These are phyloP conservation scores for Vigna angularis DNA, from an alignment of 306 rosid genomes.

Conservation along the genomic window DNA sequence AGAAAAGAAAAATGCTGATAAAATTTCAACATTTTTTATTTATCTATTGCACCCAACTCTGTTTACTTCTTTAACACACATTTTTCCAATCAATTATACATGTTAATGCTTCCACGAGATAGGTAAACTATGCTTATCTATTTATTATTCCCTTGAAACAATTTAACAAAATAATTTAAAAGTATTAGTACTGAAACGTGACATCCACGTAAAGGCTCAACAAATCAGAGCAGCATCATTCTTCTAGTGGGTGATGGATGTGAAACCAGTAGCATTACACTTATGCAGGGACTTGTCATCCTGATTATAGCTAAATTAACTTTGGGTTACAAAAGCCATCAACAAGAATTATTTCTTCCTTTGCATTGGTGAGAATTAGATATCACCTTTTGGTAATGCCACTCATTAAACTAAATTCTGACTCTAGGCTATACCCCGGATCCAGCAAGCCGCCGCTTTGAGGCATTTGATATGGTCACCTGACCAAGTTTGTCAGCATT, in stretches of 20 bases:
- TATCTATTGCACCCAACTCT: constrained; percentile 11
- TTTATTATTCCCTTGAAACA: not conserved
- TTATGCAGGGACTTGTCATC: not conserved
- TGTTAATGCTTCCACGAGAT: not conserved
- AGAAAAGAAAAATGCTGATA: not conserved
- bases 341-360: too few relatives aligned
- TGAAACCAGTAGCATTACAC: constrained; percentile 19
- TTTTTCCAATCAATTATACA: constrained; percentile 23
- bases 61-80: constrained; percentile 15
- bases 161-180: not conserved
- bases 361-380: too few relatives aligned
- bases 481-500: too few relatives aligned
- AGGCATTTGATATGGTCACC: too few relatives aligned
- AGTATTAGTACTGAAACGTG: constrained; percentile 1
- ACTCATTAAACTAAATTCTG: too few relatives aligned
- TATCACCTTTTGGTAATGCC: too few relatives aligned
- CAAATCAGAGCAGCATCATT: constrained; percentile 23
- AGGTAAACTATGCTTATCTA: constrained; percentile 14
- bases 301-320: too few relatives aligned
- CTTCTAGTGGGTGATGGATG: constrained; percentile 33
- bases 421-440: too few relatives aligned
- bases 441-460: too few relatives aligned
- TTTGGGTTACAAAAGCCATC: too few relatives aligned
- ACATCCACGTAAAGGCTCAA: constrained; percentile 16
- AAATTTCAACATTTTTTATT: not conserved